Conservation (phyloP, 495 filamentous ascomycete species). For the Lophium mytilinum region DNA sequence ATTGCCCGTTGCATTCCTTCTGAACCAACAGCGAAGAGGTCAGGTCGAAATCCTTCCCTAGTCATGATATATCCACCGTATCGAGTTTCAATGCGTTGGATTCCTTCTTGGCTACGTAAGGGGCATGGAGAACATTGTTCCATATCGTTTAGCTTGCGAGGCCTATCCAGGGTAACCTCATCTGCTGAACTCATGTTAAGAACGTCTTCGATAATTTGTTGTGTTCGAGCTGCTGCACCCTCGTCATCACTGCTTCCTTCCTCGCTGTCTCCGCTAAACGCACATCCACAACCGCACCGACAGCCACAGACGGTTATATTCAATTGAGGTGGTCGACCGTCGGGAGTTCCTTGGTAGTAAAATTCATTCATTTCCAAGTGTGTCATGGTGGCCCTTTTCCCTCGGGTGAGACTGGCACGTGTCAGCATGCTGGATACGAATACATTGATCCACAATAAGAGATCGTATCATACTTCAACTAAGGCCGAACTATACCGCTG, state of each 20-base stretch:
- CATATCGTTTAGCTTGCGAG: background rate
- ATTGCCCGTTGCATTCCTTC: background rate
- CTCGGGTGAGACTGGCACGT: no score
- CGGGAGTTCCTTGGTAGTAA: background rate
- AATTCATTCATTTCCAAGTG: background rate
- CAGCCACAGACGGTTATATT: slow-evolving; percentile 16
- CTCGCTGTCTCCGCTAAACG: background rate
- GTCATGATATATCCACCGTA: background rate
- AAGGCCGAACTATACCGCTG: no score
- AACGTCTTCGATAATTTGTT: background rate
- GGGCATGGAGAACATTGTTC: background rate
- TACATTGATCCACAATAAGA: no score
- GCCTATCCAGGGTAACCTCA: background rate
- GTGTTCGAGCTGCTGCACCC: background rate
- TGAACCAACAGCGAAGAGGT: background rate
- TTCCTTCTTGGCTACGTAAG: background rate
- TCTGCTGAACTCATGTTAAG: slow-evolving; percentile 2
- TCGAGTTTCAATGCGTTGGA: slow-evolving; percentile 1
- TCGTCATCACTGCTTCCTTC: slow-evolving; percentile 12
- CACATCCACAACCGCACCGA: slow-evolving; percentile 11
- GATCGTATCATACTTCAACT: no score
- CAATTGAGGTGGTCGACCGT: slow-evolving; percentile 16
- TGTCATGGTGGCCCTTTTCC: background rate
- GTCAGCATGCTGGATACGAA: no score
- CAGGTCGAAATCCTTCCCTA: background rate